Evolutionary conservation across 352 stramenopile species (phyloP), one percentile per base, ranked within the genome.

Genomic region (Pythium sp.): DNA sequence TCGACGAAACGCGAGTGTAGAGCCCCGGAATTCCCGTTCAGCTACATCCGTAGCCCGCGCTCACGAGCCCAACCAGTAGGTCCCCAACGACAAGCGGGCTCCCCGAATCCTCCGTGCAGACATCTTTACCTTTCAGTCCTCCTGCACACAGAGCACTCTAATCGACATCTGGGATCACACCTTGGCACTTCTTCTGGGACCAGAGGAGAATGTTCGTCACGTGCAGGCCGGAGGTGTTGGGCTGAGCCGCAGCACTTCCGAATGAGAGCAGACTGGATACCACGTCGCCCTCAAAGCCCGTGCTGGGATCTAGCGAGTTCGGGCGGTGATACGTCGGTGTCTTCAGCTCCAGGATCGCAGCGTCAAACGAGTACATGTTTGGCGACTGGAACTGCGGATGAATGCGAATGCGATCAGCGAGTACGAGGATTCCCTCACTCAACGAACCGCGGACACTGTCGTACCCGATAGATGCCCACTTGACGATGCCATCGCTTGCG

Each of bases 401-500:
- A 53, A 81, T 62, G 11, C 58, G 70, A 24, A 81, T 78, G 28
- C 73, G 57, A 41, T 72, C 67, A 0, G 53, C 68, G 1, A 58
- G 14, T 5, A 58, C 53, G n/a, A 12, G 53, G 14, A 58, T 58
- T 14, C 22, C 12, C 9, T 58, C 53, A 22, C 3, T 4, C 8
- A 2, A 4, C 30, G 30, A 32, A 5, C 30, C 30, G 30, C 5
- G 30, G 30, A 32, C 30, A 32, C 30, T 32, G 4, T 15, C 18
- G 51, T 56, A 68, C n/a, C 69, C 62, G 1, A 74, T 30, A 2
- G 66, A 72, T 6, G 64, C 62, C 58, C 49, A 78, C 20, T 63
- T 28, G 22, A 75, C 67, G 3, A 55, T 51, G 9, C 69, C 53
- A 24, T 65, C 62, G 7, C 54, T 34, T 12, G 46, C 64, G n/a